phyloP scores from a whole-genome alignment of 192 early-diverging fungal species.

The Backusella westeae region DNA sequence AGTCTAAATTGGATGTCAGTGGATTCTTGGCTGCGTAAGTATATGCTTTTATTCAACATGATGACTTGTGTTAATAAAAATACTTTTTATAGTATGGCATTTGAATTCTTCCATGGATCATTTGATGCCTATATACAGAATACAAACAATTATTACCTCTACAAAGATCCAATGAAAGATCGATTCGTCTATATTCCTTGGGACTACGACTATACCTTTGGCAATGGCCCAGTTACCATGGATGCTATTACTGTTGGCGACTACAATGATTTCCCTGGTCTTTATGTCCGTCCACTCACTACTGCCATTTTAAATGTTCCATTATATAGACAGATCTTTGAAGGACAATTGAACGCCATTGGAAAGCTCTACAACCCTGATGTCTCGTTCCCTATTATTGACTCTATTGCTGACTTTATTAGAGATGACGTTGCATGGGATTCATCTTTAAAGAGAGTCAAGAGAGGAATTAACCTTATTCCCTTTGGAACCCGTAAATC shows the following conservation, averaged over 20 bases:
- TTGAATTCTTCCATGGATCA: slow-evolving; percentile 28
- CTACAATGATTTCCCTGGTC: slow-evolving; percentile 13
- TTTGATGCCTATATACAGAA: slow-evolving; percentile 30
- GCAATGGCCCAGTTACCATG: slow-evolving; percentile 27
- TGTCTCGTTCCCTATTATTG: slow-evolving; percentile 16
- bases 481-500: neutral
- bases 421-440: slow-evolving; percentile 32
- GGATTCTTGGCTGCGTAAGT: slow-evolving; percentile 32
- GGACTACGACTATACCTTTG: slow-evolving; percentile 28
- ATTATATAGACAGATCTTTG: slow-evolving; percentile 1
- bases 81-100: slow-evolving; percentile 26
- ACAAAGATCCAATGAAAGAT: slow-evolving; percentile 18
- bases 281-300: slow-evolving; percentile 19
- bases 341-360: slow-evolving; percentile 8
- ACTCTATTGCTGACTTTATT: slow-evolving; percentile 15
- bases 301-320: slow-evolving; percentile 21
- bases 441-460: slow-evolving; percentile 3
- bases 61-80: neutral
- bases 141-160: slow-evolving; percentile 30
- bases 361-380: slow-evolving; percentile 11
- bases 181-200: slow-evolving; percentile 18
- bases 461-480: slow-evolving; percentile 8
- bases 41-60: neutral
- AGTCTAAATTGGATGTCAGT: slow-evolving; percentile 23
- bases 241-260: slow-evolving; percentile 17